Evolutionary conservation across 371 early-diverging fungal species (phyloP).

Genomic region (Nematocida ironsii): DNA sequence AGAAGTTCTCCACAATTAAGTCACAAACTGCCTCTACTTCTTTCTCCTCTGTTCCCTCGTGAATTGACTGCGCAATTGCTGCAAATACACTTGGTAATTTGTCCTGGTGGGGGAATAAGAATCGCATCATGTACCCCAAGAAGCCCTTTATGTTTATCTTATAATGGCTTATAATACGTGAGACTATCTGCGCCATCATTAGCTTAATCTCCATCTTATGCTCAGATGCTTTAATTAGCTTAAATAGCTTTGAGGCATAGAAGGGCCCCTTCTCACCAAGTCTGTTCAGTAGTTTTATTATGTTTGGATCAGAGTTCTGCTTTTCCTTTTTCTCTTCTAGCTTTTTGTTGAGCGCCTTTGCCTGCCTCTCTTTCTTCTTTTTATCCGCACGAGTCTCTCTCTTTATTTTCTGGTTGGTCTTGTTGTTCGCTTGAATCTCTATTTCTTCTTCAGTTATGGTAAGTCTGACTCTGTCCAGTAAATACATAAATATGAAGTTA

Average conservation of each 20-base stretch:
- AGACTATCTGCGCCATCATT: slow-evolving; percentile 56
- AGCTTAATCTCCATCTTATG: slow-evolving; percentile 45
- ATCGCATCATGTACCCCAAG: slow-evolving; percentile 58
- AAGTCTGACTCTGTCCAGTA: slow-evolving; percentile 45
- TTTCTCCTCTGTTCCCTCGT: slow-evolving; percentile 18
- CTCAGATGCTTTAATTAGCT: slow-evolving; percentile 22
- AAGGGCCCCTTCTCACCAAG: slow-evolving; percentile 31
- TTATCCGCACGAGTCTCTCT: slow-evolving; percentile 47
- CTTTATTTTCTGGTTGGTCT: slow-evolving; percentile 26
- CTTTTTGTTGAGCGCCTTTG: slow-evolving; percentile 47
- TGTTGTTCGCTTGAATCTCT: slow-evolving; percentile 27
- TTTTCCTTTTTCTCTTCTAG: slow-evolving; percentile 58
- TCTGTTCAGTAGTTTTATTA: slow-evolving; percentile 57
- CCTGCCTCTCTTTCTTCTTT: slow-evolving; percentile 49
- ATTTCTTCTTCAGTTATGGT: slow-evolving; percentile 52
- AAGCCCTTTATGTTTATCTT: slow-evolving; percentile 61
- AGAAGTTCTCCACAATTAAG: slow-evolving; percentile 57
- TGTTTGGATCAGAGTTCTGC: slow-evolving; percentile 57
- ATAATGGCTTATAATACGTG: slow-evolving; percentile 56
- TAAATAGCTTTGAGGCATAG: slow-evolving; percentile 44
- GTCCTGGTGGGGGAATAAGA: slow-evolving; percentile 51
- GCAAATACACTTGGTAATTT: slow-evolving; percentile 54
- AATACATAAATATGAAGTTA: slow-evolving; percentile 50
- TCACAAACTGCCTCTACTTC: slow-evolving; percentile 58
- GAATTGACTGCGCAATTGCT: slow-evolving; percentile 45